Conservation (phyloP, 2,329 filamentous ascomycete genomes). For the Tolypocladium ovalisporum region DNA sequence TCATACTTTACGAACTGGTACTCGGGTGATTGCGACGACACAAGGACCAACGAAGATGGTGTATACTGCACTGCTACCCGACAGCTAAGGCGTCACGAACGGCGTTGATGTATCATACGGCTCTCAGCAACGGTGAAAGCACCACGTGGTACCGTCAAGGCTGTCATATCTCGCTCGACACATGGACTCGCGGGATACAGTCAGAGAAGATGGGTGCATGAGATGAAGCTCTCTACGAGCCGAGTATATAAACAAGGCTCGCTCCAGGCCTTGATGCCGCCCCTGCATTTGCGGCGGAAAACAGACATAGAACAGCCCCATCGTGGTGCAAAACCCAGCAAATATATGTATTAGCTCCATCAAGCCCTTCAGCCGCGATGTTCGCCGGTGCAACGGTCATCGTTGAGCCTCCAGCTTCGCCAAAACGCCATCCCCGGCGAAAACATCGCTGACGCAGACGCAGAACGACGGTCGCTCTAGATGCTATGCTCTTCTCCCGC, state of each 20-base stretch:
- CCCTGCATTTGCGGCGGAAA: neutral
- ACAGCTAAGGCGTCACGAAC: neutral
- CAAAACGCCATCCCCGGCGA: neutral
- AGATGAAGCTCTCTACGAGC: neutral
- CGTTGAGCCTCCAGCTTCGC: neutral
- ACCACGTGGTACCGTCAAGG: neutral
- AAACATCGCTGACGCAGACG: neutral
- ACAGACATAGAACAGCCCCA: neutral
- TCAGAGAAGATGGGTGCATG: neutral
- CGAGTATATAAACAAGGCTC: neutral
- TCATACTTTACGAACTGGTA: conserved; percentile 74
- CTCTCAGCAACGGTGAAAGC: neutral
- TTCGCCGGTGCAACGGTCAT: neutral
- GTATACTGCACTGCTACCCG: neutral
- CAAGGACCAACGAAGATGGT: neutral
- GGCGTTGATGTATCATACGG: neutral
- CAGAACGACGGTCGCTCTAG: neutral
- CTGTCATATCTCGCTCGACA: neutral
- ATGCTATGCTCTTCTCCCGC: neutral
- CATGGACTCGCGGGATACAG: neutral
- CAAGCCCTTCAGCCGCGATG: neutral
- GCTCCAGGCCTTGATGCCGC: neutral
- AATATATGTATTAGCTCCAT: neutral
- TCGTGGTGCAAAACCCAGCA: neutral
- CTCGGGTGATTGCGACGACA: conserved; percentile 43